phyloP scores from a whole-genome alignment of 1,139 yeast genomes.

The Pichia sp. region DNA sequence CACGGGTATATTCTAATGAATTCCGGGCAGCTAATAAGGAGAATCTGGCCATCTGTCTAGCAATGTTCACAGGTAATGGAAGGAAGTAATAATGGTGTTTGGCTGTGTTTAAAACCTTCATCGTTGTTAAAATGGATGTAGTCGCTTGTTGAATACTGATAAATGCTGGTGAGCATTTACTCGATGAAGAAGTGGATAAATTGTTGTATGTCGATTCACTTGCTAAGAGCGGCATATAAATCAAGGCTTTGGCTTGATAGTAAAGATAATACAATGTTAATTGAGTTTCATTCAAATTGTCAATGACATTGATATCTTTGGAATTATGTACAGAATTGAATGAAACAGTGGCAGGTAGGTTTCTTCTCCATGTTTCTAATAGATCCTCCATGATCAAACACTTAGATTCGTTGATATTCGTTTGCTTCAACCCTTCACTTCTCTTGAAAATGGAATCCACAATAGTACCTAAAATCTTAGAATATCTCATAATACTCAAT shows the following conservation, averaged over 20 bases:
- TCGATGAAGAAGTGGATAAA: constrained; percentile 7
- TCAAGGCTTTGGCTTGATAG: constrained; percentile 76
- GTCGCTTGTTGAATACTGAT: constrained; percentile 73
- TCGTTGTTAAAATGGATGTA: constrained; percentile 59
- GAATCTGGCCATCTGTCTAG: constrained; percentile 66
- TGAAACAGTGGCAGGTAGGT: constrained; percentile 57
- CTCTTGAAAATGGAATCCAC: constrained; percentile 63
- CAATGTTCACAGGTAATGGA: constrained; percentile 71
- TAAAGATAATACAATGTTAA: constrained; percentile 63
- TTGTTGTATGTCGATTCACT: constrained; percentile 33
- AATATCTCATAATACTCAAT: constrained; percentile 63
- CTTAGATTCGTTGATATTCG: constrained; percentile 33
- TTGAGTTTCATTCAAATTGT: constrained; percentile 49
- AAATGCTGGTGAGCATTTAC: constrained; percentile 52
- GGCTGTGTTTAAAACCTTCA: constrained; percentile 47
- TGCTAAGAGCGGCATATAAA: constrained; percentile 74
- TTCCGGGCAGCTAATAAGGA: constrained; percentile 76
- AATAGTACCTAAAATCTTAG: constrained; percentile 72
- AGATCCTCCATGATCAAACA: constrained; percentile 59
- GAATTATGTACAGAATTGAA: constrained; percentile 70
- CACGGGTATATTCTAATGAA: constrained; percentile 76
- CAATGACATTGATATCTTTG: constrained; percentile 40
- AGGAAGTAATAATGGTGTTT: constrained; percentile 40
- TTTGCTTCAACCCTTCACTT: constrained; percentile 30
- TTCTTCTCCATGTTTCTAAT: constrained; percentile 77